phyloP scores from a whole-genome alignment of 2,329 filamentous ascomycete species.

The Fusarium bulbicola region DNA sequence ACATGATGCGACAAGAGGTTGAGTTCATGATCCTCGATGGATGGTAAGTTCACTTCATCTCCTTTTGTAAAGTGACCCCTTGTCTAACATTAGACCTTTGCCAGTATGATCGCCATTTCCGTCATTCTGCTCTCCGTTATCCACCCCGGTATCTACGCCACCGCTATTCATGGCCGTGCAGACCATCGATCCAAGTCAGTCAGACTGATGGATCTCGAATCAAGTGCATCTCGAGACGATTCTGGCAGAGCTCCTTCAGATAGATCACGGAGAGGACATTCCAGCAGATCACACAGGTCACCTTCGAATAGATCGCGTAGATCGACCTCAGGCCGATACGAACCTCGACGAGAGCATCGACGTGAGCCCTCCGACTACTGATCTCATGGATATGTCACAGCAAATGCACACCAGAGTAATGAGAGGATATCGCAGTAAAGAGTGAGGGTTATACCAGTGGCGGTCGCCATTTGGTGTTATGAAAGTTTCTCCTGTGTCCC shows the following conservation, averaged over 20 bases:
- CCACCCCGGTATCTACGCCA: neutral
- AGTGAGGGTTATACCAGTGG: neutral
- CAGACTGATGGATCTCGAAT: neutral
- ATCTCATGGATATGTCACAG: fast-evolving
- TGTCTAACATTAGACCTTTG: fast-evolving
- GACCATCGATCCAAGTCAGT: neutral
- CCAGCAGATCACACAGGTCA: neutral
- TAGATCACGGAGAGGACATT: too few relatives aligned
- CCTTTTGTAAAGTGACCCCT: fast-evolving
- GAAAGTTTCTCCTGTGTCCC: too few relatives aligned
- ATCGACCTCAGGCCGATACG: neutral
- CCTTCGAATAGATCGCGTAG: neutral
- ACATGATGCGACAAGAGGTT: neutral
- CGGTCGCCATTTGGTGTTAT: too few relatives aligned
- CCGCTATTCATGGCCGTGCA: neutral
- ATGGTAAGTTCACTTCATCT: neutral
- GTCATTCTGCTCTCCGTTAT: neutral
- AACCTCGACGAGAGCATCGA: neutral
- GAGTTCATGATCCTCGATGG: neutral
- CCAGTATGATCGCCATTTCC: neutral
- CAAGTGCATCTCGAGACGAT: neutral
- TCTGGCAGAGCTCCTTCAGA: neutral
- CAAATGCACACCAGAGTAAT: fast-evolving
- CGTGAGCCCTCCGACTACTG: neutral
- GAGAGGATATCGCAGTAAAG: too few relatives aligned